Base-by-base conservation (phyloP, 495 filamentous ascomycete genomes). In the Thozetella sp. region DNA sequence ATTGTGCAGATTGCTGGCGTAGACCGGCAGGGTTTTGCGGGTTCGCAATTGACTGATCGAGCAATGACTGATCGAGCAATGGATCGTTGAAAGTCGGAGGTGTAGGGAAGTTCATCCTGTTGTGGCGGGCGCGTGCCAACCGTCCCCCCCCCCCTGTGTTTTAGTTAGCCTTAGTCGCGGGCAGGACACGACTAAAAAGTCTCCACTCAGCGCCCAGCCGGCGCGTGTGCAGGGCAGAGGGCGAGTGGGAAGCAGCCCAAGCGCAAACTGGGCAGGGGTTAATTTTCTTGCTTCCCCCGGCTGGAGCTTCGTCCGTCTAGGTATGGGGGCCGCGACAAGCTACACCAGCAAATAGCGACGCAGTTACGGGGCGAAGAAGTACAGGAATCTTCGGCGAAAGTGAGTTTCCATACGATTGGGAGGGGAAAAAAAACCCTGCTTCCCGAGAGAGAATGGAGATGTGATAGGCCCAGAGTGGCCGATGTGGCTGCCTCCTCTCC, bases 101-200 rank as follows among this genome's bases (percentile, higher is more conserved):
- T 48, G 43, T 48, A 19, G 43, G 43, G n/a, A 48, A 48, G 43
- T 48, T 48, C 43, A 48, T 48, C 43, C 43, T 48, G 43, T 15
- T 10, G 43, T n/a, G 43, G 20, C n/a, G 43, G 43, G 43, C 11
- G n/a, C 10, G 3, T 10, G 9, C 3, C 11, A 10, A n/a, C 3
- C 43, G 9, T 3, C 10, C 43, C 43, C 10, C 9, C 9, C 43
- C 43, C 43, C 43, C 43, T 48, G 43, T n/a, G 30, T 15, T 37
- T 37, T 37, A 37, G 30, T 15, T 37, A 15, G 6, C 15, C 15
- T 37, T 37, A 6, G 30, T 37, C 30, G 30, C 30, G 30, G 30
- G 15, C 6, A 6, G 6, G 30, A 15, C 30, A 15, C 30, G 17
- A 9, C 30, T 9, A 37, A 37, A 37, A 37, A 37, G 17, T 37